Evolutionary conservation across 306 rosid species (phyloP).

Genomic region (Benincasa hispida): DNA sequence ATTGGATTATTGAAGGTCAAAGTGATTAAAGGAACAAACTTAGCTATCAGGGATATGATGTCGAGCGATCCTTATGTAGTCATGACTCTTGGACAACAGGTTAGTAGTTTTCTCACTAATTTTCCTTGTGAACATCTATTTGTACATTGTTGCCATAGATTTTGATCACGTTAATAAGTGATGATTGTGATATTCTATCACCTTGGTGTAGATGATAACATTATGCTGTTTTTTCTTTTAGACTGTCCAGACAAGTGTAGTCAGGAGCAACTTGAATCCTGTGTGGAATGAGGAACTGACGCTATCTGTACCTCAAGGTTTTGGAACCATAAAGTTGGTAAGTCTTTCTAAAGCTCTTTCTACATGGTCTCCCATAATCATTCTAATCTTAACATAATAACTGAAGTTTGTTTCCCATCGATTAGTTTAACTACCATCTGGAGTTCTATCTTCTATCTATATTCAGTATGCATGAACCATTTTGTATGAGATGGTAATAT

Average conservation of each 20-base stretch:
- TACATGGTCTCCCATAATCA: neutral
- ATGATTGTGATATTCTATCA: neutral
- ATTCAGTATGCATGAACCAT: neutral
- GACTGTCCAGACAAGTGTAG: constrained; percentile 56
- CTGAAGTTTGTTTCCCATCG: neutral
- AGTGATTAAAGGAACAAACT: constrained; percentile 72
- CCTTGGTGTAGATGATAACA: neutral
- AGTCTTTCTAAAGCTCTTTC: constrained; percentile 12
- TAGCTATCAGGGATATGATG: constrained; percentile 94
- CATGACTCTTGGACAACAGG: constrained; percentile 85
- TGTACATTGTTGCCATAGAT: neutral
- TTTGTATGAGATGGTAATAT: neutral
- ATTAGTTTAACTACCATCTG: neutral
- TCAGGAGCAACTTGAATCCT: constrained; percentile 83
- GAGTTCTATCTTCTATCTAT: neutral
- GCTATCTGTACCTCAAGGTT: constrained; percentile 83
- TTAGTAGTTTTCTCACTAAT: constrained; percentile 15
- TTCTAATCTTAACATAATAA: neutral
- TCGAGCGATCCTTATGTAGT: constrained; percentile 93
- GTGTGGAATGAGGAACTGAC: constrained; percentile 97
- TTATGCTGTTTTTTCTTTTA: constrained; percentile 23
- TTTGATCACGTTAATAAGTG: neutral
- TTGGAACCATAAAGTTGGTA: constrained; percentile 78
- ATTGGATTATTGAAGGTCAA: constrained; percentile 87
- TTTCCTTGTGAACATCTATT: neutral